Evolutionary conservation across 192 early-diverging fungal species (phyloP), one percentile per base, ranked within the genome.

Genomic region (Funneliformis mosseae): DNA sequence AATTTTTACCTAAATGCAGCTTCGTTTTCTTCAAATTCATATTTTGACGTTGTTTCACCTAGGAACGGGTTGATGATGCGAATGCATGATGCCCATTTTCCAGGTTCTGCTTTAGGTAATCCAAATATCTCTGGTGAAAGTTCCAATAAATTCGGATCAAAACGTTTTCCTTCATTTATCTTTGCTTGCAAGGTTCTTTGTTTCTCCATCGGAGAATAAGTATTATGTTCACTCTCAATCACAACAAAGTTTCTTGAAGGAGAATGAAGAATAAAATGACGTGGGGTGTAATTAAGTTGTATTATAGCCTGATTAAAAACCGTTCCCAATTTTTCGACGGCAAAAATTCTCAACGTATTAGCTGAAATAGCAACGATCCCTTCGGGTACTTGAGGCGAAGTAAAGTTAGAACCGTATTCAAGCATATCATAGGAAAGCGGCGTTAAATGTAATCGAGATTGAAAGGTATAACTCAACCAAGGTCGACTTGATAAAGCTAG

Each of bases 351-450:
- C 38, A 99, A 87, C 12, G 94, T 94, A 62, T 94, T 96, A 23
- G 92, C 94, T 2, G 94, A 88, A 76, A 99, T 91, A 5, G 94
- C 92, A 2, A 97, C 98, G 25, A 99, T 87, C 12, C 95, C 96
- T 81, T 97, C 97, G 2, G 92, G 88, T 66, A 94, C 95, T 82
- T 94, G 94, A 62, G 95, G 95, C 11, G 95, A 95, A 50, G 86
- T 88, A 78, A 99, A 96, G 8, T 89, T 89, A 8, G 93, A 86
- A 18, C 95, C 97, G 85, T 87, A 95, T 84, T 96, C 95, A 18
- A 99, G 83, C 50, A 89, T 83, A 39, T 97, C 95, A 81, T 96
- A 96, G 39, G 92, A 89, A 23, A 99, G 86, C n/a, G 97, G 97
- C 14, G 93, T 92, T 10, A 95, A 82, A 63, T 92, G 91, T 33